phyloP scores from a whole-genome alignment of 495 filamentous ascomycete genomes.

The Tuber microsphaerosporum region DNA sequence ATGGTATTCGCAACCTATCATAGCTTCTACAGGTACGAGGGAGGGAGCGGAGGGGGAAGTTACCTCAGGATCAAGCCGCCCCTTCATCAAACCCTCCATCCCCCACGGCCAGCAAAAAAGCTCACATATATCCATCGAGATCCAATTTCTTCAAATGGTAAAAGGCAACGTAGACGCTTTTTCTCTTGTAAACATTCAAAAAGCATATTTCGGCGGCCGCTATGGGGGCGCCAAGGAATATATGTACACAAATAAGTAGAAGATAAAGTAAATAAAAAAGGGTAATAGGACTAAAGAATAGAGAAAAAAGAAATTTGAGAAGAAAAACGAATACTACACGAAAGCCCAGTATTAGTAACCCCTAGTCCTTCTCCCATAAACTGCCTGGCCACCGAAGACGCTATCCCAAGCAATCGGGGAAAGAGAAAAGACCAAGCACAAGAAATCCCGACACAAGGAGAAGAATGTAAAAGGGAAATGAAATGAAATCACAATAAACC shows the following conservation, averaged over 20 bases:
- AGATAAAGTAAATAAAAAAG: slow-evolving; percentile 27
- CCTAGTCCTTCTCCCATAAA: not conserved
- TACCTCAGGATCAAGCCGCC: not conserved
- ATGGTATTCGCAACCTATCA: not conserved
- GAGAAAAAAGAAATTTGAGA: slow-evolving; percentile 31
- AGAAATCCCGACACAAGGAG: slow-evolving; percentile 7
- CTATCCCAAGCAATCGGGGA: not conserved
- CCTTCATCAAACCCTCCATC: not conserved
- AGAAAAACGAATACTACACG: slow-evolving; percentile 33
- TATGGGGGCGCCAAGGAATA: slow-evolving; percentile 6
- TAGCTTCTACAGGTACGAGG: not conserved
- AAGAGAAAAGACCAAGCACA: not conserved
- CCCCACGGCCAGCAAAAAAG: not conserved
- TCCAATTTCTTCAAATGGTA: not conserved
- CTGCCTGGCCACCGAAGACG: not conserved
- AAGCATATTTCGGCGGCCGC: slow-evolving; percentile 18
- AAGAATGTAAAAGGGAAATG: slow-evolving; percentile 32
- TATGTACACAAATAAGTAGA: slow-evolving; percentile 34
- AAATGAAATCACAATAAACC: slow-evolving; percentile 4
- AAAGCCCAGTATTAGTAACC: slow-evolving; percentile 17
- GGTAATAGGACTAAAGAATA: slow-evolving; percentile 20
- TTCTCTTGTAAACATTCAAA: slow-evolving; percentile 5
- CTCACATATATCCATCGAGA: not conserved
- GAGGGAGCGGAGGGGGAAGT: not conserved
- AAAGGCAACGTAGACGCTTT: not conserved